Conservation (phyloP, 306 rosid genomes). For the Aeschynomene evenia region DNA sequence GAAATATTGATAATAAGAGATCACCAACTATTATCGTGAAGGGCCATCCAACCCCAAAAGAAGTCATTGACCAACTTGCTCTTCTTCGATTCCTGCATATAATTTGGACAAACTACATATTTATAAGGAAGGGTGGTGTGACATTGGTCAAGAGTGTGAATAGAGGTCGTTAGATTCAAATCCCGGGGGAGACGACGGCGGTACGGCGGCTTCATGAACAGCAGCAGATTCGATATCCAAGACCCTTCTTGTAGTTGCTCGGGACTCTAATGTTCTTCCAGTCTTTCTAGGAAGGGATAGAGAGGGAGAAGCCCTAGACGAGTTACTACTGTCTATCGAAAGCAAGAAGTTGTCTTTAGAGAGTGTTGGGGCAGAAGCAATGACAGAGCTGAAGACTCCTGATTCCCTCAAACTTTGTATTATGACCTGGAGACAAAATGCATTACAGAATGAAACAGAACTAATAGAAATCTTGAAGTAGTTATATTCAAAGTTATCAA, state of each 20-base stretch:
- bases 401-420: constrained; percentile 85
- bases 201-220: constrained; percentile 62
- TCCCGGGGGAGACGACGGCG: constrained; percentile 79
- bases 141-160: constrained; percentile 33
- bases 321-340: constrained; percentile 71
- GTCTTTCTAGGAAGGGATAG: constrained; percentile 63
- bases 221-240: constrained; percentile 49
- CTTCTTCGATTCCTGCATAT: constrained; percentile 15
- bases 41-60: not conserved
- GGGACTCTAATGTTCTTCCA: constrained; percentile 42
- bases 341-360: constrained; percentile 76
- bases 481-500: too few species aligned
- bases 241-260: constrained; percentile 61
- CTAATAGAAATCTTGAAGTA: not conserved
- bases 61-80: constrained; percentile 22
- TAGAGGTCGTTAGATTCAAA: constrained; percentile 37
- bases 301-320: constrained; percentile 63
- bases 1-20: constrained; percentile 2
- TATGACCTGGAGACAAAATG: constrained; percentile 56
- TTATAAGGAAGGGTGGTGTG: not conserved
- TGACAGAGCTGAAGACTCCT: constrained; percentile 82
- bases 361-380: constrained; percentile 71
- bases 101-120: not conserved
- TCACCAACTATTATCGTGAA: not conserved
- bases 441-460: constrained; percentile 3